A percentile compares a stretch with the other conserved stretches of the same genome.
Evolutionary conservation across 2,329 filamentous ascomycete genomes (phyloP).

Genomic region (Endocalyx cinctus): DNA sequence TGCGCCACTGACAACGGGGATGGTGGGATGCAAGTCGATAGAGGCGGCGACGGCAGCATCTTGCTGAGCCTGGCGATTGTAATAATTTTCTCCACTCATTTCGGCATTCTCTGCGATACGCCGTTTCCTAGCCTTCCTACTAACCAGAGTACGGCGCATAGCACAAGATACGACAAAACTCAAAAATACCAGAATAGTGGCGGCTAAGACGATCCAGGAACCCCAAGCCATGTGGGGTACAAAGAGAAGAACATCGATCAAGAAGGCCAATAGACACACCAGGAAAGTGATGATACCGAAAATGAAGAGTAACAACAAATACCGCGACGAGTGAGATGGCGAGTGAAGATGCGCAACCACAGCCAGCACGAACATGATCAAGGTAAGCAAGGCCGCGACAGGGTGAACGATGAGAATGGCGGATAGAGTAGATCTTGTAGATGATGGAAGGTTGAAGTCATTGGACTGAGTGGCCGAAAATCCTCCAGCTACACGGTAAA

Average conservation of each 20-base stretch:
- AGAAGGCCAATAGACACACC: slow-evolving; percentile 77
- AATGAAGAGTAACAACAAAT: slow-evolving; percentile 79
- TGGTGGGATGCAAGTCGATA: slow-evolving; percentile 49
- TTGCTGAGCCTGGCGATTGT: slow-evolving; percentile 61
- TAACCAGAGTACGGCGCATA: slow-evolving; percentile 88
- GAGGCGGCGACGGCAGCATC: slow-evolving; percentile 39
- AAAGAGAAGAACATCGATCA: slow-evolving; percentile 91
- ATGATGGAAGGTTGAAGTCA: slow-evolving; percentile 52
- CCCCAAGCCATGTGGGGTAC: slow-evolving; percentile 93
- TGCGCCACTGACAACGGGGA: slow-evolving; percentile 53
- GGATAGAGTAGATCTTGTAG: slow-evolving; percentile 63
- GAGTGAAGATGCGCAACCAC: slow-evolving; percentile 79
- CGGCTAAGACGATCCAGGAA: slow-evolving; percentile 85
- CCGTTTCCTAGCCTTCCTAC: slow-evolving; percentile 87
- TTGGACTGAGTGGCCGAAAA: slow-evolving; percentile 12
- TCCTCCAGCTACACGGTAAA: slow-evolving; percentile 14
- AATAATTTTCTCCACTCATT: slow-evolving; percentile 94
- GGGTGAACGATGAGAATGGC: slow-evolving; percentile 90
- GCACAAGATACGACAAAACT: slow-evolving; percentile 85
- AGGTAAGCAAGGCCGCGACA: slow-evolving; percentile 77
- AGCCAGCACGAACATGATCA: slow-evolving; percentile 79
- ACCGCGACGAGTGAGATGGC: slow-evolving; percentile 84
- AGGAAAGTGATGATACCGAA: slow-evolving; percentile 81
- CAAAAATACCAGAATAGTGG: slow-evolving; percentile 78
- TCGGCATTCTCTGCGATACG: slow-evolving; percentile 91